Base-by-base conservation (phyloP, 495 filamentous ascomycete species). In the Aspergillus sclerotiicarbonarius region DNA sequence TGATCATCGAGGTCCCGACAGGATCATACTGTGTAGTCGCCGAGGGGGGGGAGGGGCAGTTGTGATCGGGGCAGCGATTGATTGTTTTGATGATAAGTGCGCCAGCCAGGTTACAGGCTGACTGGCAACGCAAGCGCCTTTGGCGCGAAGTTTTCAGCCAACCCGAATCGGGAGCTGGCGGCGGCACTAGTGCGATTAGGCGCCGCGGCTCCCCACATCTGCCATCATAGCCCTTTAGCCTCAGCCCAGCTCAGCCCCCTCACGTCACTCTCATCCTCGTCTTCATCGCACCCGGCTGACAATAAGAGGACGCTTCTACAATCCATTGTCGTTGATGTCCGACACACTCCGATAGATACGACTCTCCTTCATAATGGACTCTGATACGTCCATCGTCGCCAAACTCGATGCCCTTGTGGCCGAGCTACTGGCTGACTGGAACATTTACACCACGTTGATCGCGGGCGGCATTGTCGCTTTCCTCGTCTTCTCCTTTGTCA, bases 401-500 rank as follows among this genome's bases (percentile, higher is more conserved):
- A 75, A 82, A 71, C 70, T 92, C 51, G 91, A 96, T 71, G 76
- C 84, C 55, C 76, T 84, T 60, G 72, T 96, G 46, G 81, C 82
- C 35, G 75, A 82, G 33, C 70, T 92, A 47, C 71, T 96, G 19
- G 81, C 85, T 9, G 85, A 88, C 68, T 97, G 92, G 92, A 89
- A 90, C 66, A 71, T 83, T 64, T 88, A 86, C 71, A 87, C 85
- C 45, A 91, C 87, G 2, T 6, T 85, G 30, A 75, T 91, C 48
- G 74, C 80, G n/a, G 64, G 82, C 30, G 64, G 76, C 31, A 76
- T 96, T 48, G 69, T 81, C 48, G 80, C 80, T 33, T 76, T 87
- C 61, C 72, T 92, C 21, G 75, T 83, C 58, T 89, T 90, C 64
- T 84, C 82, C 15, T 67, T 86, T 31, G 68, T 87, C 47, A 82